Evolutionary conservation across 176 grass and related monocot species (phyloP).

Genomic region (Cenchrus americanus): DNA sequence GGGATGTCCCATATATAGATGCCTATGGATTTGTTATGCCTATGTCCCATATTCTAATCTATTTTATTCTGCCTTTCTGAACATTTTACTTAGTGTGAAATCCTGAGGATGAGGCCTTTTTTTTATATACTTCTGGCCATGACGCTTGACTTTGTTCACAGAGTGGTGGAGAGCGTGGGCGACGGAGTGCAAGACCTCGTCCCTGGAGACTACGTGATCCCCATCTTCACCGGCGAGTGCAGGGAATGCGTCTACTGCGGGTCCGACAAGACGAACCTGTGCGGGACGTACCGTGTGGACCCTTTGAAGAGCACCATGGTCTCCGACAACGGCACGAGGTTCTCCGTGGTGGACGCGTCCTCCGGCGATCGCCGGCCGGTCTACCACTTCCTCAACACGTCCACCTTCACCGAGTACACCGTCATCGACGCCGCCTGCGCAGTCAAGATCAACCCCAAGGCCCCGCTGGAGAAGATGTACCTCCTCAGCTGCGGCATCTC

Average conservation of each 20-base stretch:
- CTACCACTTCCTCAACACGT: constrained; percentile 96
- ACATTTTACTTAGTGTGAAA: no score
- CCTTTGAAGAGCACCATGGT: constrained; percentile 73
- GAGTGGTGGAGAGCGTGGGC: constrained; percentile 88
- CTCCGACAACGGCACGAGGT: constrained; percentile 56
- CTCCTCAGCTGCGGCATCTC: constrained; percentile 86
- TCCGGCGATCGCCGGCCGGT: constrained; percentile 38
- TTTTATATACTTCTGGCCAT: neutral
- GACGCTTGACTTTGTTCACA: neutral
- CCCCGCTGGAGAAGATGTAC: constrained; percentile 72
- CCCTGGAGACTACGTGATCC: constrained; percentile 65
- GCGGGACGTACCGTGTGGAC: constrained; percentile 53
- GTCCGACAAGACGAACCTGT: constrained; percentile 66
- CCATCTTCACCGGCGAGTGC: constrained; percentile 87
- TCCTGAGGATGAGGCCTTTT: no score
- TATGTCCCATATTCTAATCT: no score
- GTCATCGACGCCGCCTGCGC: constrained; percentile 77
- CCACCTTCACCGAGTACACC: constrained; percentile 91
- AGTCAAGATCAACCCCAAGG: constrained; percentile 57
- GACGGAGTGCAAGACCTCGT: constrained; percentile 67
- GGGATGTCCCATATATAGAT: no score
- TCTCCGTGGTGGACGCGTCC: constrained; percentile 24
- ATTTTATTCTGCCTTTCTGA: no score
- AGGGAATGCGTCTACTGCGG: constrained; percentile 54
- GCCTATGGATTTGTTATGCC: no score